Evolutionary conservation across 768 basidiomycete species (phyloP).

Genomic region (Pleurotus citrinopileatus): DNA sequence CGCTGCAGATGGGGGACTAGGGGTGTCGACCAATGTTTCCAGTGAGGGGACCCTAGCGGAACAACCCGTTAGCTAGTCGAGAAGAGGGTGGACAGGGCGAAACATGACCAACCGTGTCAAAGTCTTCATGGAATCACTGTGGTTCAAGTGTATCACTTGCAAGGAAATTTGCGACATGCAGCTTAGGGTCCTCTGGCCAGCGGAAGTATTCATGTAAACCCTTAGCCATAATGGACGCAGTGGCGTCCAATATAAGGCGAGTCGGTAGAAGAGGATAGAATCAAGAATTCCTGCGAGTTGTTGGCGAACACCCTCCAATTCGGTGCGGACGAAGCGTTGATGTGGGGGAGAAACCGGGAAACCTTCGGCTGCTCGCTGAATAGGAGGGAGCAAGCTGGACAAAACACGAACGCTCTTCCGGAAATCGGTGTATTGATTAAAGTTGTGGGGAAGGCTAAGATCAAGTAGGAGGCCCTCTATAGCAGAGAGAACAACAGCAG

Average conservation of each 20-base stretch:
- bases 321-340: background rate
- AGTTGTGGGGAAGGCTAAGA: background rate
- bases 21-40: too few relatives aligned
- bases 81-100: too few relatives aligned
- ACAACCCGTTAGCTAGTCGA: too few relatives aligned
- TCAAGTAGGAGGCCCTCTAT: background rate
- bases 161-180: background rate
- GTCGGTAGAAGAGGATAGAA: background rate
- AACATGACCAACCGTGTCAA: background rate
- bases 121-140: background rate
- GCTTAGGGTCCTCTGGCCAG: background rate
- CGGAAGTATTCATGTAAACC: background rate
- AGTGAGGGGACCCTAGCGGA: too few relatives aligned
- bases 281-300: background rate
- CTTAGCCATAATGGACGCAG: background rate
- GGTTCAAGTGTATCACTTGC: background rate
- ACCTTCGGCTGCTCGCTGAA: background rate
- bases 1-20: too few relatives aligned
- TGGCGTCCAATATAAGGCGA: background rate
- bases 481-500: background rate
- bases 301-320: background rate
- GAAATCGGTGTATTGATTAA: background rate
- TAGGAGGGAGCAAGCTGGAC: background rate
- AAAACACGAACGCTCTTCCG: background rate
- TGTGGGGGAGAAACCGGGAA: background rate